These are phyloP conservation scores for Hypocreales sp. DNA, from an alignment of 2,329 filamentous ascomycete species.

Conservation along the genomic window DNA sequence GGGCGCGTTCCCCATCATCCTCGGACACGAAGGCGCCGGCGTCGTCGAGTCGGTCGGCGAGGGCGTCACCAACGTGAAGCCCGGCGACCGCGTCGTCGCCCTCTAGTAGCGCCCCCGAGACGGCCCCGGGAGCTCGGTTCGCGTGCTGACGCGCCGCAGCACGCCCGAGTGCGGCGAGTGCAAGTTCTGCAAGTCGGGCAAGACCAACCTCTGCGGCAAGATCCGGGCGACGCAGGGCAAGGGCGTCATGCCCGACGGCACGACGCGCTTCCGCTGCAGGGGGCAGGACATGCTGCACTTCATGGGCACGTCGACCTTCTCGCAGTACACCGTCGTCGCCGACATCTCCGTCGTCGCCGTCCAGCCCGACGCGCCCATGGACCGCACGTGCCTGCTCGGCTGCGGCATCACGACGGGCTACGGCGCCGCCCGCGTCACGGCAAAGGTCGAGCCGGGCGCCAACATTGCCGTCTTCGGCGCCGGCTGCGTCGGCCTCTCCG, in stretches of 20 bases:
- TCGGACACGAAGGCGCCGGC: constrained; percentile 83
- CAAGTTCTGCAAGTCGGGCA: constrained; percentile 99
- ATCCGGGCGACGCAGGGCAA: constrained; percentile 93
- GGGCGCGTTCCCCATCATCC: constrained; percentile 77
- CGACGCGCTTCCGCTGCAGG: constrained; percentile 84
- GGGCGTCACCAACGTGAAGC: constrained; percentile 87
- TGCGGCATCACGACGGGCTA: constrained; percentile 99
- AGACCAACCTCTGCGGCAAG: constrained; percentile 98
- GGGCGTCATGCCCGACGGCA: constrained; percentile 95
- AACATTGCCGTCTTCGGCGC: constrained; percentile 89
- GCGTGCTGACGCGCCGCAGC: too few relatives aligned
- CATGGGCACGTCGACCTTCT: constrained; percentile 98
- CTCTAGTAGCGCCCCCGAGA: constrained; percentile 54
- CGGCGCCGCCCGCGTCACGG: constrained; percentile 86
- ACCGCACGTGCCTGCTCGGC: constrained; percentile 87
- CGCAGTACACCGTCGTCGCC: constrained; percentile 95
- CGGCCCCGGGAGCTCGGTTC: too few relatives aligned
- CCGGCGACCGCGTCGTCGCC: constrained; percentile 79
- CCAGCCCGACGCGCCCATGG: constrained; percentile 80
- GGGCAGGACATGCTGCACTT: constrained; percentile 94
- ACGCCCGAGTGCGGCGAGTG: constrained; percentile 95
- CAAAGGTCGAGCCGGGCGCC: constrained; percentile 77
- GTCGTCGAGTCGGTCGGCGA: constrained; percentile 89
- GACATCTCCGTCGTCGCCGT: constrained; percentile 97
- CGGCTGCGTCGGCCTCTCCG: constrained; percentile 87